A percentile compares a stretch with the other conserved stretches of the same genome.
Evolutionary conservation across 2,329 filamentous ascomycete species (phyloP).

Genomic region (Cladosporium sp.): DNA sequence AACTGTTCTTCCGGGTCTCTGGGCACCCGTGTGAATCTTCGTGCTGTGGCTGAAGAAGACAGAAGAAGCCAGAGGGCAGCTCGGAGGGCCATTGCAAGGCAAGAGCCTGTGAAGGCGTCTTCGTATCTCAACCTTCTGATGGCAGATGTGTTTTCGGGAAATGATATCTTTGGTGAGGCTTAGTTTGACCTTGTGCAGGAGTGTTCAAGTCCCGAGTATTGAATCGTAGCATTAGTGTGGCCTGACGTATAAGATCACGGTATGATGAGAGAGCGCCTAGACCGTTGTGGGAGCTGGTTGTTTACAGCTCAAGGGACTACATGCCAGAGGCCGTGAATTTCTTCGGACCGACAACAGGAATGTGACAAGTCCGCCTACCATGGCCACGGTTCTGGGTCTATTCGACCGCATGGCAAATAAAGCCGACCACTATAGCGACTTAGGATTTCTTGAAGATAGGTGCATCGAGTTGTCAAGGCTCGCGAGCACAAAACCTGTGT

Average conservation of each 20-base stretch:
- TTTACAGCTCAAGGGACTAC: neutral
- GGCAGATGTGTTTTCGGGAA: neutral
- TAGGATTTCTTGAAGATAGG: too few species aligned
- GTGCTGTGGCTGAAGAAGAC: neutral
- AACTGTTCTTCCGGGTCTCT: conserved; percentile 5
- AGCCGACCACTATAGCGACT: neutral
- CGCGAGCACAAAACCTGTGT: too few species aligned
- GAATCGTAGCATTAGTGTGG: neutral
- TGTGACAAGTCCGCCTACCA: neutral
- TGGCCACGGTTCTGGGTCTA: neutral
- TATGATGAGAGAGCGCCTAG: neutral
- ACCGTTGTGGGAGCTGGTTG: neutral
- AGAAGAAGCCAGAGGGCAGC: neutral
- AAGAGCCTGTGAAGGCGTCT: neutral
- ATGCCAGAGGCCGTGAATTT: neutral
- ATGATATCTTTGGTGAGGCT: neutral
- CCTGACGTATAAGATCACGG: neutral
- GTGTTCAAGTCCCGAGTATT: neutral
- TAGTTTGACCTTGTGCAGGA: neutral
- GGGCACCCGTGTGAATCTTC: neutral
- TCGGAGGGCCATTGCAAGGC: conserved; percentile 2
- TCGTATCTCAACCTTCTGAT: neutral
- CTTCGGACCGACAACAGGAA: neutral
- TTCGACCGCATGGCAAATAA: neutral
- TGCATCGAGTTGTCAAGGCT: too few species aligned